phyloP scores from a whole-genome alignment of 371 early-diverging fungal genomes.

The Basidiobolus meristosporus region DNA sequence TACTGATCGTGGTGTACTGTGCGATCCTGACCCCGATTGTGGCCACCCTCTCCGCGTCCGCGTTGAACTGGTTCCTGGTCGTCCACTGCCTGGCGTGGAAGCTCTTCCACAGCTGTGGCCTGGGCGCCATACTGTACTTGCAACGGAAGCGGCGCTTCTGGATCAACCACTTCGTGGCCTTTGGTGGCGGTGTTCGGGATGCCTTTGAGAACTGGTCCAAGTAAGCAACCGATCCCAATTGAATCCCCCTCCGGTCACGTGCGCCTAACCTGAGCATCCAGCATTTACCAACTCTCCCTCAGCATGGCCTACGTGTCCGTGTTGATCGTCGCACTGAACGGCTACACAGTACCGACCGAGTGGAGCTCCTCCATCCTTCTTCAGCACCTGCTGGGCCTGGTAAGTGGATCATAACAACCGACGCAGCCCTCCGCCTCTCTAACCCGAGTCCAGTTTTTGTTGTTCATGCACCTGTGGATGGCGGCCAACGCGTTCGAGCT shows the following conservation, averaged over 20 bases:
- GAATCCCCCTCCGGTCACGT: too few species aligned
- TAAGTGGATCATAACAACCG: too few species aligned
- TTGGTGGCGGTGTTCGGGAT: slow-evolving; percentile 65
- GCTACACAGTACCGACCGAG: slow-evolving; percentile 44
- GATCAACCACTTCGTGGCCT: slow-evolving; percentile 80
- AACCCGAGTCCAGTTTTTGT: too few species aligned
- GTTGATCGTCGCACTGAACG: slow-evolving; percentile 43
- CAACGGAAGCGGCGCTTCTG: slow-evolving; percentile 67
- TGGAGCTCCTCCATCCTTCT: slow-evolving; percentile 52
- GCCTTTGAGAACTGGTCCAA: slow-evolving; percentile 88
- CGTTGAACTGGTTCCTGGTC: slow-evolving; percentile 20
- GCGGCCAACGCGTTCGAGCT: slow-evolving; percentile 68
- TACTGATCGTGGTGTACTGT: too few species aligned
- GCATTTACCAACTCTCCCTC: slow-evolving; percentile 72
- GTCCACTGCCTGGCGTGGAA: slow-evolving; percentile 75
- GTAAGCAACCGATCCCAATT: too few species aligned
- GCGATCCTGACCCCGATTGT: too few species aligned
- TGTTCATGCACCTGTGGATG: slow-evolving; percentile 74
- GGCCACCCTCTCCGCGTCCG: slow-evolving; percentile 39
- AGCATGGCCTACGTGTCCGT: slow-evolving; percentile 77
- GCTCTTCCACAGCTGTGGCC: slow-evolving; percentile 54
- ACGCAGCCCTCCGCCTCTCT: too few species aligned
- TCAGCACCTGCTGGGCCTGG: slow-evolving; percentile 47
- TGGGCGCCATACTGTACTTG: slow-evolving; percentile 49
- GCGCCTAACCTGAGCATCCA: too few species aligned